Evolutionary conservation across 768 basidiomycete genomes (phyloP).

Genomic region (Crucibulum laeve): DNA sequence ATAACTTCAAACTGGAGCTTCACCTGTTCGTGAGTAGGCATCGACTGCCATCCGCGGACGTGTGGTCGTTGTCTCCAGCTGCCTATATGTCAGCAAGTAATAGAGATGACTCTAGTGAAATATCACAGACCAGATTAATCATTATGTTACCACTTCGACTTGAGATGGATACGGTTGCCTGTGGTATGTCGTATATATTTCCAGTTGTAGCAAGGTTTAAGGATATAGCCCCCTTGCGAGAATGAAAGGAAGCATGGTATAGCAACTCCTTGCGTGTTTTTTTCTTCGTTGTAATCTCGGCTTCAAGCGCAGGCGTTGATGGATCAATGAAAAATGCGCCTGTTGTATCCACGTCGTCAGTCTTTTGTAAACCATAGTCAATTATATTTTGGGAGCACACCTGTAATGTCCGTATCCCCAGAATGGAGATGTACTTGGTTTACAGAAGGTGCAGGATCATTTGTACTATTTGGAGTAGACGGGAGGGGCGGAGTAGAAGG

Average conservation of each 20-base stretch:
- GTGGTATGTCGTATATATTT: constrained; percentile 19
- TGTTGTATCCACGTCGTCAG: constrained; percentile 10
- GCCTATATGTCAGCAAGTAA: constrained; percentile 3
- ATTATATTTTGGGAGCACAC: constrained; percentile 11
- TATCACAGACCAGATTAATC: constrained; percentile 31
- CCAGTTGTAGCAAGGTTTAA: constrained; percentile 35
- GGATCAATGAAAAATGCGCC: constrained; percentile 41
- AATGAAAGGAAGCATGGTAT: constrained; percentile 36
- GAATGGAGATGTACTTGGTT: constrained; percentile 28
- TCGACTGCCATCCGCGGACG: constrained; percentile 34
- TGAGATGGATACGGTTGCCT: constrained; percentile 31
- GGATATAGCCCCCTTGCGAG: constrained; percentile 33
- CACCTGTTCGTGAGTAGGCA: constrained; percentile 28
- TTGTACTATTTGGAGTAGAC: too few relatives aligned
- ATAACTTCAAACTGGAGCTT: too few relatives aligned
- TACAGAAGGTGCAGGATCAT: constrained; percentile 12
- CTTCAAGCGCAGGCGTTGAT: constrained; percentile 20
- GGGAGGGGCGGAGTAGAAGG: too few relatives aligned
- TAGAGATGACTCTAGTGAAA: background rate
- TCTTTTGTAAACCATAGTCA: background rate
- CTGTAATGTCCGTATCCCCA: constrained; percentile 25
- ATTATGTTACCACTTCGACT: constrained; percentile 32
- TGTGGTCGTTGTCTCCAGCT: constrained; percentile 27
- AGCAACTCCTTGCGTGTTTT: constrained; percentile 21
- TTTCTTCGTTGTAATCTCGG: constrained; percentile 10